Evolutionary conservation across 1,284 basidiomycete species (phyloP).

Genomic region (Exobasidium cylindrosporum): DNA sequence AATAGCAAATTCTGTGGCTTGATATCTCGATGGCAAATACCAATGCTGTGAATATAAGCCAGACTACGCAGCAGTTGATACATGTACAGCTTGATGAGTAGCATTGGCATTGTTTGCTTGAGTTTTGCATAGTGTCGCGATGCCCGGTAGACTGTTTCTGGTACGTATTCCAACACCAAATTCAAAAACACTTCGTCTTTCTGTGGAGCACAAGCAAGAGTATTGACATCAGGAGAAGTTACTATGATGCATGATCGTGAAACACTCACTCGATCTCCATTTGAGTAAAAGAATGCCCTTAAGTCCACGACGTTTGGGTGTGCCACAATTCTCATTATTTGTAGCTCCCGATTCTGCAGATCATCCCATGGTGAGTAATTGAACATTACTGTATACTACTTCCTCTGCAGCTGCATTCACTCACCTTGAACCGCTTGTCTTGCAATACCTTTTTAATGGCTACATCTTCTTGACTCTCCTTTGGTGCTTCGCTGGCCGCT

Average conservation of each 20-base stretch:
- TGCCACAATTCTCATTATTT: constrained; percentile 96
- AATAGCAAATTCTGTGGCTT: constrained; percentile 98
- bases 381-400: not conserved
- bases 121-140: constrained; percentile 98
- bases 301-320: constrained; percentile 99
- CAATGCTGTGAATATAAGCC: constrained; percentile 96
- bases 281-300: constrained; percentile 97
- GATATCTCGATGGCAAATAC: constrained; percentile 86
- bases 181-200: constrained; percentile 99
- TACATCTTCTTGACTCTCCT: constrained; percentile 68
- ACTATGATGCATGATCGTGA: not conserved
- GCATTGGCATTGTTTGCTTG: constrained; percentile 99
- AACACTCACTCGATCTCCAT: constrained; percentile 85
- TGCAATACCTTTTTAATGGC: constrained; percentile 99
- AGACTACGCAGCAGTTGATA: constrained; percentile 95
- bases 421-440: constrained; percentile 99
- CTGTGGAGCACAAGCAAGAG: constrained; percentile 59
- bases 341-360: constrained; percentile 90
- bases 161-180: constrained; percentile 97
- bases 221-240: not conserved
- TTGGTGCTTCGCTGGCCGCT: constrained; percentile 19
- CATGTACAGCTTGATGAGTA: constrained; percentile 98
- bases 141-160: constrained; percentile 98
- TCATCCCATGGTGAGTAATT: not conserved
- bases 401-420: constrained; percentile 26